phyloP scores from a whole-genome alignment of 768 basidiomycete species.

The Trametes meyenii region DNA sequence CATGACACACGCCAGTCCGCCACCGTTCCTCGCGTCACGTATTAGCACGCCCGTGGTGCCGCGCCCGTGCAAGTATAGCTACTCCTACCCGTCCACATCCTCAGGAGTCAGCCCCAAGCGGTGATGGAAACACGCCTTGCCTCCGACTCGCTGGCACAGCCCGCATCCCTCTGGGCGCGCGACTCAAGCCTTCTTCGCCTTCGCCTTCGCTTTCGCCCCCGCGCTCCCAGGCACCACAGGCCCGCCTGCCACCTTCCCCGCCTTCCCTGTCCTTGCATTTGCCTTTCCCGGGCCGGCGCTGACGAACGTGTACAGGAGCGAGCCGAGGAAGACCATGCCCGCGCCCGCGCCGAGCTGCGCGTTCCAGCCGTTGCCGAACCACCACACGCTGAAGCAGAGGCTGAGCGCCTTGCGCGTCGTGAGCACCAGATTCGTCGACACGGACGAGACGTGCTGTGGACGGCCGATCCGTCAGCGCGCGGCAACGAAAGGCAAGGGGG shows the following conservation, averaged over 20 bases:
- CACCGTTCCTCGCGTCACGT: too few relatives aligned
- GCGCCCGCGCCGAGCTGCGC: conserved; percentile 65
- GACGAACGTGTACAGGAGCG: conserved; percentile 51
- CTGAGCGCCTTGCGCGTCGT: conserved; percentile 82
- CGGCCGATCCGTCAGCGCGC: neutral
- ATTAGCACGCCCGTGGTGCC: too few relatives aligned
- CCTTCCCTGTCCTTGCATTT: neutral
- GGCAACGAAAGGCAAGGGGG: neutral
- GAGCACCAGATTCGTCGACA: conserved; percentile 80
- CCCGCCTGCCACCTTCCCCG: neutral
- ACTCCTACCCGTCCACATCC: too few relatives aligned
- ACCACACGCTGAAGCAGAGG: conserved; percentile 82
- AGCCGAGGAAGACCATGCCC: conserved; percentile 72
- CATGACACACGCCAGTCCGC: too few relatives aligned
- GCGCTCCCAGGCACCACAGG: neutral
- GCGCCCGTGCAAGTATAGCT: too few relatives aligned
- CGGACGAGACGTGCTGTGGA: conserved; percentile 70
- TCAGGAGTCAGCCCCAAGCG: neutral
- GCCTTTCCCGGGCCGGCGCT: conserved; percentile 13
- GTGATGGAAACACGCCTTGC: too few relatives aligned
- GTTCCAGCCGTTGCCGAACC: conserved; percentile 79
- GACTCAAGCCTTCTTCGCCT: neutral
- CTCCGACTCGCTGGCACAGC: too few relatives aligned
- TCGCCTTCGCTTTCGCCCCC: neutral
- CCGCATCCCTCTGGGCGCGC: neutral